phyloP scores from a whole-genome alignment of 176 grass and related monocot genomes.

The Musa beccarii region DNA sequence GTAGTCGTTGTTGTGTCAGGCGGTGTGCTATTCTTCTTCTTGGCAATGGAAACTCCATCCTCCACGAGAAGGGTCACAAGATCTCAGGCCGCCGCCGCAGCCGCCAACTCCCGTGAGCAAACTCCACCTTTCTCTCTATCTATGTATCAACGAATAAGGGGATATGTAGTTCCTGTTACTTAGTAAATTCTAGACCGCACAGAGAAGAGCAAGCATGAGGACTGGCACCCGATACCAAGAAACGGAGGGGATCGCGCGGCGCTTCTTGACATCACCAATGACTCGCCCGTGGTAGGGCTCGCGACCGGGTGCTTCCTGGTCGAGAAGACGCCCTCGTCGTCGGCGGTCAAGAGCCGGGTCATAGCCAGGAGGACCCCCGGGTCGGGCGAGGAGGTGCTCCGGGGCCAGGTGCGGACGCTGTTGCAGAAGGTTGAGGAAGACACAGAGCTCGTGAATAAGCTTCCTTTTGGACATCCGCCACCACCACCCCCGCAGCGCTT shows the following conservation, averaged over 20 bases:
- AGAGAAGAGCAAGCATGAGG: slow-evolving; percentile 23
- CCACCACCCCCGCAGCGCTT: background rate
- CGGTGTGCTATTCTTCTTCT: background rate
- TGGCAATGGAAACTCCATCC: slow-evolving; percentile 47
- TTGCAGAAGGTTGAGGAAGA: slow-evolving; percentile 79
- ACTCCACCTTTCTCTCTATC: background rate
- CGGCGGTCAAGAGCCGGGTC: slow-evolving; percentile 27
- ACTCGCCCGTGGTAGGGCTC: slow-evolving; percentile 80
- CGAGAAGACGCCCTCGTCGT: slow-evolving; percentile 25
- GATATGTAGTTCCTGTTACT: too few relatives aligned
- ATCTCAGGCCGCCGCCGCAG: slow-evolving; percentile 20
- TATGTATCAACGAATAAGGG: too few relatives aligned
- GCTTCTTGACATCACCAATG: slow-evolving; percentile 83
- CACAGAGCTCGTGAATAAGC: slow-evolving; percentile 4
- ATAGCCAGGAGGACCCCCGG: slow-evolving; percentile 37
- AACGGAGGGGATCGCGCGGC: slow-evolving; percentile 3
- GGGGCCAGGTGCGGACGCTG: slow-evolving; percentile 72
- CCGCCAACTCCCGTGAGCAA: background rate
- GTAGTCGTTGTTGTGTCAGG: too few relatives aligned
- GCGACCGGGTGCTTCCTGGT: slow-evolving; percentile 19
- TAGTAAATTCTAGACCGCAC: background rate
- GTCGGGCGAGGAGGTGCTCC: slow-evolving; percentile 67
- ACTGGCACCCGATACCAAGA: background rate
- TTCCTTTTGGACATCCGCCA: too few relatives aligned
- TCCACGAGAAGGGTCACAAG: slow-evolving; percentile 45